Conservation (phyloP, 225 moss, liverwort and hornwort genomes). For the Marchantia paleacea region DNA sequence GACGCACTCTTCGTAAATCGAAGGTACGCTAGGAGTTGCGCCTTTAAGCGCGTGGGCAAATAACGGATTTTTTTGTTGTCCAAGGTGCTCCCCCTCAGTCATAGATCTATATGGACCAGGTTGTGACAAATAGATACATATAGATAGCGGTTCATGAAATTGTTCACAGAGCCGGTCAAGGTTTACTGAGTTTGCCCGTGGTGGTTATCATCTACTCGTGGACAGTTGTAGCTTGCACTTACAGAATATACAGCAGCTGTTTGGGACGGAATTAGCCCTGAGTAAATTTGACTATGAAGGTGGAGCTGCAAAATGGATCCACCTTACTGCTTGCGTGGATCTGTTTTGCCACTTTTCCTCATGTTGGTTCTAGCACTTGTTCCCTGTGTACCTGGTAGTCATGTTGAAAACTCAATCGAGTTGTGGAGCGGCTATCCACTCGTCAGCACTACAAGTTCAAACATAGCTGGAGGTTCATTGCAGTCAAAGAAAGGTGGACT, state of each 20-base stretch:
- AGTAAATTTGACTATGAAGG: conserved; percentile 67
- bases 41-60: conserved; percentile 14
- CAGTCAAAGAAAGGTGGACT: not conserved
- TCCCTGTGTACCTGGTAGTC: conserved; percentile 28
- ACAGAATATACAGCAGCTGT: not conserved
- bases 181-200: not conserved
- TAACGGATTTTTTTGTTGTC: conserved; percentile 14
- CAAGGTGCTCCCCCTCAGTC: too few species aligned
- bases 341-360: conserved; percentile 36
- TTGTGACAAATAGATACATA: not conserved
- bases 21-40: conserved; percentile 23
- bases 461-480: conserved; percentile 13
- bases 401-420: conserved; percentile 28
- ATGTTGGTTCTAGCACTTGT: conserved; percentile 35
- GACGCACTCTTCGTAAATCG: not conserved
- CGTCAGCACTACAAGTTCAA: conserved; percentile 16
- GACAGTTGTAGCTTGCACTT: not conserved
- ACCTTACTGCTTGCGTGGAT: conserved; percentile 47
- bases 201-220: not conserved
- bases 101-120: too few species aligned
- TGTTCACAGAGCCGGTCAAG: not conserved
- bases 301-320: conserved; percentile 65
- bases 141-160: not conserved
- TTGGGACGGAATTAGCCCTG: not conserved
- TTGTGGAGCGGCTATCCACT: conserved; percentile 34